Evolutionary conservation across 129 eudicot species (phyloP), one percentile per base, ranked within the genome.

Genomic region (Deinandra increscens): DNA sequence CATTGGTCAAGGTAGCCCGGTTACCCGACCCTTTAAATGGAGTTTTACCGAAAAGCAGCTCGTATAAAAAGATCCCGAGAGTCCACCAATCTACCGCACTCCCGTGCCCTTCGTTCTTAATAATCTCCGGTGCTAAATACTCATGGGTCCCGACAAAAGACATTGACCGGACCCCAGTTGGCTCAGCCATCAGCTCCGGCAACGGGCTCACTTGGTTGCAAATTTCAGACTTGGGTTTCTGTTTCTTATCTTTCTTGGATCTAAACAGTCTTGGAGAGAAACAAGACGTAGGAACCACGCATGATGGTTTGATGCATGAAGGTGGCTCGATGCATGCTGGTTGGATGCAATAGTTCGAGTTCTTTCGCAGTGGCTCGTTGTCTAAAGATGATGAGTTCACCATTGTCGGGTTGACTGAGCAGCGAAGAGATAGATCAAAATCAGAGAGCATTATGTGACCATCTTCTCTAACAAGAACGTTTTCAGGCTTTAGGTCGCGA

Each of bases 1-100:
- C 98, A 55, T 92, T 92, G 75, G 80, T 86, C 31, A 92, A 80
- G 10, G 98, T 92, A 2, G 89, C 91, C 33, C 96, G 81, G 26
- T 91, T 91, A 12, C 87, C 84, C 0, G 95, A 81, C 41, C 97
- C 97, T 78, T 91, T 91, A 56, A 92, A 92, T 2, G 98, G 98
- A 3, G 98, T 92, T 69, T 86, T 92, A 3, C 96, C 96, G 19
- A 84, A 92, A 68, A 92, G 62, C 2, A 92, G 45, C 63, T 92
- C 98, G 20, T 88, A 88, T 9, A 92, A 65, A 63, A 92, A 92
- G 19, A 92, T 89, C 46, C 96, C 98, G 1, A 88, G 82, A 0
- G 96, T 88, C 98, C 98, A 92, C 98, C 98, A 92, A 62, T 92
- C 98, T 37, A 92, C 98, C 0, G 98, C 96, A 59, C 95, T 86